Evolutionary conservation across 2,329 filamentous ascomycete species (phyloP), one percentile per base, ranked within the genome.

Genomic region (Salinomyces thailandicus): DNA sequence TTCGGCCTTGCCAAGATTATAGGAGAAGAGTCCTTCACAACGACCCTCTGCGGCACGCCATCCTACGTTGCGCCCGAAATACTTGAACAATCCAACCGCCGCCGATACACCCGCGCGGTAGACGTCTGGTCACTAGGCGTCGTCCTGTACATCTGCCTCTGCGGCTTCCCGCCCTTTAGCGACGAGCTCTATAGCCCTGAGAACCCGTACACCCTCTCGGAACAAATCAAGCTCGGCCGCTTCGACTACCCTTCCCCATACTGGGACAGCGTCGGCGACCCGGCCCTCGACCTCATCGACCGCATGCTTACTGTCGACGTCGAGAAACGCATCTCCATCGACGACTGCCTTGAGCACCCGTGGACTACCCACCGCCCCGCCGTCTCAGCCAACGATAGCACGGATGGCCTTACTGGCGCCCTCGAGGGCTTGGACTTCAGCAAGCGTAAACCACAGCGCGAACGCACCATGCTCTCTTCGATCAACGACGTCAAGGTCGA

Each of bases 1-100:
- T 98, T 98, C 61, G 91, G 91, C 31, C 72, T 98, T 24, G 89
- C 91, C 28, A 98, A 98, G 64, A 96, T 98, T 47, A 94, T 98
- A 47, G 93, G 93, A 44, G 91, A 98, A 59, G 86, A 95, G 57
- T 95, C 89, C 0, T 98, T 98, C 57, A 96, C 91, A 1, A 95
- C 87, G 0, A 96, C 91, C 1, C 67, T 98, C 42, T 81, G 91
- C 58, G 91, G 91, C 45, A 98, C 91, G n/a, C 91, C 89, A 5
- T 45, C 53, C 69, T 76, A 98, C 57, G 89, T 96, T 42, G 91
- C 93, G 1, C 91, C 91, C 1, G 91, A 98, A 59, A 94, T 98
- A 39, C 68, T 98, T 4, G 81, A 86, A 53, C 82, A 87, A 44
- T 77, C 75, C 13, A 80, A 77, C 51, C 75, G 85, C 43, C 79